Base-by-base conservation (phyloP, 768 basidiomycete species). In the Rickenella mellea region DNA sequence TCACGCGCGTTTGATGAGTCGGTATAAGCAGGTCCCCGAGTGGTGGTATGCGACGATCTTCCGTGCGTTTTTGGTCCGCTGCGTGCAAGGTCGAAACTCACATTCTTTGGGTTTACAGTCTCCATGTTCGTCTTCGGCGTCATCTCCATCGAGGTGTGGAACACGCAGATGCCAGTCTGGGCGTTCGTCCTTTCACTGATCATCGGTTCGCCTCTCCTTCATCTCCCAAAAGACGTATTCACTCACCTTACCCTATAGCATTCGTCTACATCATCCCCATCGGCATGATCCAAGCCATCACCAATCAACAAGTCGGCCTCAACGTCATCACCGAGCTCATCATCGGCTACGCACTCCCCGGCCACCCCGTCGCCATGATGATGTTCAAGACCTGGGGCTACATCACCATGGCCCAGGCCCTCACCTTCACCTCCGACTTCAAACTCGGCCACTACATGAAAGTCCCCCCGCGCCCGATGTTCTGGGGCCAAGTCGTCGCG, bases 371-470 rank as follows among this genome's bases (percentile, higher is more conserved):
- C 43, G 85, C 87, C 0, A 84, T 78, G 70, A 86, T 89, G 85
- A 65, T 88, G 66, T 87, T 87, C 71, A 88, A 85, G 73, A 83
- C 81, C 0, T 85, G 70, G 69, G 83, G 85, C 25, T 85, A 83
- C 51, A 78, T 81, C 44, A 78, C 74, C 39, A 76, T 78, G 71
- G 67, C 68, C 2, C 78, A 81, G 59, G 83, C 84, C 1, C 56
- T 87, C 30, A 63, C 63, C 31, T 89, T 88, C 64, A 73, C 80
- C 1, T 67, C 73, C 7, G 83, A 88, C 62, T 78, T 88, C 56
- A 89, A 90, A 60, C 78, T 85, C 37, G 83, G 80, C 8, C 83
- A 84, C 61, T 67, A 67, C 50, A 81, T 78, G 77, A 83, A 83
- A 62, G 70, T 88, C 39, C 79, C 83, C 3, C 85, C 82, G 2